Base-by-base conservation (phyloP, 1,284 basidiomycete species). In the Ceratobasidium sp. region DNA sequence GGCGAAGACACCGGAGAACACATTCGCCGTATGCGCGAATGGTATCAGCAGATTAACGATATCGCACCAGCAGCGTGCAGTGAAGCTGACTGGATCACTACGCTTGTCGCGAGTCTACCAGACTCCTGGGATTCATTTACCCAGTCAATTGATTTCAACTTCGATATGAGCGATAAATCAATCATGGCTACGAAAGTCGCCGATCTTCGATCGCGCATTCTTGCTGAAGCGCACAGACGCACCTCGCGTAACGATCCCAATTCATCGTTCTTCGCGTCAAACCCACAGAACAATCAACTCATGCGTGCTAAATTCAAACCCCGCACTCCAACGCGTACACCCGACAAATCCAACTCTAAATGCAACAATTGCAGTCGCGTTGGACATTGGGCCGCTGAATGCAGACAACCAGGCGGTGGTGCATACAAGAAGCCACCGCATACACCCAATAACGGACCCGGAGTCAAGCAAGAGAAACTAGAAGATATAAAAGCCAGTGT, bases 311-410 rank as follows among this genome's bases (percentile, higher is more conserved):
- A 14, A 14, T 29, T 19, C 6, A 29, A 34, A 3, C 16, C 16
- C 37, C 59, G 37, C n/a, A n/a, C 16, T 9, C 11, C 53, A 5
- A 62, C 16, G 14, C 37, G 39, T 13, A 31, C 54, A 3, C 48
- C 63, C 22, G 63, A 66, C 39, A 66, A 53, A 22, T 51, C 63
- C 2, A 66, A 53, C 29, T 29, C 63, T 4, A 66, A 66, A 22
- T 66, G 63, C 31, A 66, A 66, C 48, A 66, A 66, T n/a, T 66
- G 63, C 24, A 34, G 63, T n/a, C 24, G n/a, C 27, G 29, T 66
- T 22, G 63, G 63, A 11, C 63, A 66, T 51, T 53, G 63, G 63
- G 49, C 34, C 5, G 48, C 46, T 1, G 61, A 63, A 31, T 63
- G 41, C 61, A 22, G 61, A 22, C 61, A 63, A 24, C 61, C 61